Evolutionary conservation across 2,329 filamentous ascomycete species (phyloP), one percentile per base, ranked within the genome.

Genomic region (Colletotrichum melonis): DNA sequence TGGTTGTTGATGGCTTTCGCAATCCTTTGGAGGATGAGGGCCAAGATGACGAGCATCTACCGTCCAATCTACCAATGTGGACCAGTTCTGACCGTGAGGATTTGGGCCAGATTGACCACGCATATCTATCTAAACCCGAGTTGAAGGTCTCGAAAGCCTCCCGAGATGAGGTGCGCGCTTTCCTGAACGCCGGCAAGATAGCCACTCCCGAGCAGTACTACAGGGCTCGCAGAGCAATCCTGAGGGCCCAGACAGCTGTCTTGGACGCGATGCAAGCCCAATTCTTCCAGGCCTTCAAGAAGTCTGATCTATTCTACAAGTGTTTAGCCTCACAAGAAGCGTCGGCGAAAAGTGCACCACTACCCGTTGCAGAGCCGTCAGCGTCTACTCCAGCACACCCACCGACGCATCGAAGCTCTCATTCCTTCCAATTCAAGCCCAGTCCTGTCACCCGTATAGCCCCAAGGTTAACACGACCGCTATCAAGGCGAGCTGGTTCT

Each of bases 1-100:
- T 99, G 54, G 97, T 98, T 3, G 97, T 98, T 6, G 97, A 99
- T 83, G 96, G 97, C 0, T 95, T 98, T 77, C 93, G 97, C 55
- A 98, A 97, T 77, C 97, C 97, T 0, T 85, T 99, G 3, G 97
- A 99, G 82, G 94, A 96, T 76, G 89, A 90, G 78, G 92, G 92
- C 46, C 92, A 92, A 24, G 94, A 97, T 73, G 92, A 91, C 32
- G 87, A 90, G 42, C 86, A 92, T 63, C 81, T 90, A 1, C 89
- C 92, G 2, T 85, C 91, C 1, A 88, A 87, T 32, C 82, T 93
- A 22, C 86, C 89, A 3, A 89, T 91, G 64, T 98, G 95, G 94
- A 93, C 92, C 1, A 91, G 95, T 32, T 92, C 95, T 1, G 96
- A 98, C 80, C 90, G 95, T 62, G 91, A 92, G 74, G 96, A 99